A percentile compares a stretch with the other conserved stretches of the same genome.
These are phyloP conservation scores for Fusarium sp. DNA, from an alignment of 2,329 filamentous ascomycete genomes.

Conservation along the genomic window DNA sequence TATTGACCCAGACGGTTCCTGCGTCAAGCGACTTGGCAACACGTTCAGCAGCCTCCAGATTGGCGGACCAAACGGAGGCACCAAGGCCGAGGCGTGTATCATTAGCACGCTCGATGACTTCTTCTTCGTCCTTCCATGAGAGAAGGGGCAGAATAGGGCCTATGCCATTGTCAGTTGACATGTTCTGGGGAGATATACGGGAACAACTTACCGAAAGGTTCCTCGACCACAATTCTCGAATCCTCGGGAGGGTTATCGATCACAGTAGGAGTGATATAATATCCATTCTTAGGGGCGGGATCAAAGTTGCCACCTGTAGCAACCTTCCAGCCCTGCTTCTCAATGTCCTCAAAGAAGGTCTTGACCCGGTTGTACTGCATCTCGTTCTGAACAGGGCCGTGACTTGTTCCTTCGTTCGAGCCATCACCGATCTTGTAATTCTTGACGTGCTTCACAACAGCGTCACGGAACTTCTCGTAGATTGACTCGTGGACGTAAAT, in stretches of 20 bases:
- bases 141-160: conserved; percentile 74
- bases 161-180: background rate
- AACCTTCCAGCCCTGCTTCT: conserved; percentile 60
- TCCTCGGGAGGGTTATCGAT: conserved; percentile 72
- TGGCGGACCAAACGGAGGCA: conserved; percentile 69
- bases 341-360: conserved; percentile 65
- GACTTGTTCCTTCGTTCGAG: conserved; percentile 51
- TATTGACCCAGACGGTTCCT: conserved; percentile 74
- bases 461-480: conserved; percentile 68
- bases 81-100: conserved; percentile 68
- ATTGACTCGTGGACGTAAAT: conserved; percentile 74
- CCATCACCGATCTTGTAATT: conserved; percentile 65
- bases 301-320: conserved; percentile 53
- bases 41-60: conserved; percentile 64
- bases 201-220: conserved; percentile 60
- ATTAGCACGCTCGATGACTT: conserved; percentile 72
- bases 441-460: conserved; percentile 56
- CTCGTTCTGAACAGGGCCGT: conserved; percentile 75
- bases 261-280: conserved; percentile 71
- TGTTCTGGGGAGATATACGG: accelerated
- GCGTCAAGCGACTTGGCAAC: conserved; percentile 69
- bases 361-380: conserved; percentile 73
- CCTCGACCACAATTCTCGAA: conserved; percentile 69
- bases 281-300: conserved; percentile 59
- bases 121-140: conserved; percentile 72